These are phyloP conservation scores for Galerina sulciceps DNA, from an alignment of 768 basidiomycete species.

Conservation along the genomic window DNA sequence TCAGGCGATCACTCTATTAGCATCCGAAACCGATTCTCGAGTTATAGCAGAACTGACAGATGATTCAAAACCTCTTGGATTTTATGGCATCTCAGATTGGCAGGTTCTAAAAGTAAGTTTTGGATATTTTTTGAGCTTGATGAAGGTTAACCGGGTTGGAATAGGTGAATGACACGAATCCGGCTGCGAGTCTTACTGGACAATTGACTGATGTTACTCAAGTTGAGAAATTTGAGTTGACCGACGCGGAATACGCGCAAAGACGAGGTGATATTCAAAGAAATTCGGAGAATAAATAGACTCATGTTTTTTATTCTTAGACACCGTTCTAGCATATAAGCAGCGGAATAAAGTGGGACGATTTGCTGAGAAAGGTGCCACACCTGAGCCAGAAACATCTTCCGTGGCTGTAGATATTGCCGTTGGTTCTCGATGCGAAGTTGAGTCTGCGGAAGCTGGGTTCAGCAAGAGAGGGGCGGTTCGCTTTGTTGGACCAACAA, in stretches of 20 bases:
- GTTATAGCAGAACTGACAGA: slow-evolving; percentile 64
- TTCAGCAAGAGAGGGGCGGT: slow-evolving; percentile 83
- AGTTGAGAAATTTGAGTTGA: slow-evolving; percentile 93
- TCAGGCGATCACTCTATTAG: slow-evolving; percentile 69
- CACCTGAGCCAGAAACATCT: slow-evolving; percentile 23
- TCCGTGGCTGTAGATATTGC: slow-evolving; percentile 50
- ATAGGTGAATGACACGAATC: slow-evolving; percentile 79
- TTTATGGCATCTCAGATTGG: slow-evolving; percentile 75
- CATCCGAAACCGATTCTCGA: slow-evolving; percentile 55
- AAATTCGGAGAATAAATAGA: not conserved
- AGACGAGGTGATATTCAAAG: slow-evolving; percentile 61
- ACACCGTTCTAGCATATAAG: slow-evolving; percentile 90
- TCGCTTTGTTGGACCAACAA: slow-evolving; percentile 81
- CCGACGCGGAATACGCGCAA: slow-evolving; percentile 78
- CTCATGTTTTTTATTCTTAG: slow-evolving; percentile 40
- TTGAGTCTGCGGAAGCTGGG: slow-evolving; percentile 71
- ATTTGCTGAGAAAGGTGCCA: slow-evolving; percentile 64
- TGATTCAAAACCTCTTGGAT: slow-evolving; percentile 69
- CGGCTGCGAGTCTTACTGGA: slow-evolving; percentile 75
- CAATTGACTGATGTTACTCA: slow-evolving; percentile 84
- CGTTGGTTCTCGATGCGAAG: slow-evolving; percentile 81
- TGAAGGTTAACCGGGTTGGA: slow-evolving; percentile 4
- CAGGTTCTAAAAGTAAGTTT: slow-evolving; percentile 78
- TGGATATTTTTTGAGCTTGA: not conserved
- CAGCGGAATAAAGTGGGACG: slow-evolving; percentile 87